Conservation (phyloP, 1,284 basidiomycete genomes). For the Ustilago curta region DNA sequence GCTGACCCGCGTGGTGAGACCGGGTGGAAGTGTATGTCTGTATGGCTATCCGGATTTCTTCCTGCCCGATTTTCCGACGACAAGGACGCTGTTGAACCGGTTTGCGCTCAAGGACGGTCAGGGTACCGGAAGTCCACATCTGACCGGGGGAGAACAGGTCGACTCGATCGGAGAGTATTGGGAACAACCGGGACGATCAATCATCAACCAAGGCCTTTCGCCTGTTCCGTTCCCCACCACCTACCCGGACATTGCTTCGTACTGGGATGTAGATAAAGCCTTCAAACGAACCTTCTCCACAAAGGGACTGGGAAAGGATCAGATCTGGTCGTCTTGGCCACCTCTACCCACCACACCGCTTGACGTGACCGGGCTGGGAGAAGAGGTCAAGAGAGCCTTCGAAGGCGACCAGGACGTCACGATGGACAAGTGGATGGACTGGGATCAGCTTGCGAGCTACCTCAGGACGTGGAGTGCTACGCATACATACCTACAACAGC, state of each 20-base stretch:
- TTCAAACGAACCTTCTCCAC: conserved; percentile 42
- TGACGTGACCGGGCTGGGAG: neutral
- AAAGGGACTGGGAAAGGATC: conserved; percentile 10
- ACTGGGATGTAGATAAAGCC: conserved; percentile 42
- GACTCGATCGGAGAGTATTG: conserved; percentile 80
- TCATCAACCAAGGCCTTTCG: conserved; percentile 79
- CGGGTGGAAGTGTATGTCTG: conserved; percentile 79
- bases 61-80: conserved; percentile 75
- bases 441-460: conserved; percentile 78
- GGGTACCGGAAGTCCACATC: neutral
- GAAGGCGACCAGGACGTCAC: neutral
- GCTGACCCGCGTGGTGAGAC: conserved; percentile 76
- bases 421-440: conserved; percentile 76
- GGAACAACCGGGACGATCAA: conserved; percentile 81
- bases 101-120: conserved; percentile 72
- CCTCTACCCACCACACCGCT: conserved; percentile 14
- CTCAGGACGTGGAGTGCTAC: conserved; percentile 80
- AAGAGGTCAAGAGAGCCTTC: conserved; percentile 12
- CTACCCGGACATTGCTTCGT: conserved; percentile 70
- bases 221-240: conserved; percentile 76
- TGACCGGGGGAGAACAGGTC: neutral
- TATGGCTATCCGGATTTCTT: conserved; percentile 86
- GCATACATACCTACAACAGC: conserved; percentile 77
- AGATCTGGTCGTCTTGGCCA: conserved; percentile 39
- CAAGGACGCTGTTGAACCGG: conserved; percentile 75